Evolutionary conservation across 2,329 filamentous ascomycete species (phyloP).

Genomic region (Lecanicillium sp.): DNA sequence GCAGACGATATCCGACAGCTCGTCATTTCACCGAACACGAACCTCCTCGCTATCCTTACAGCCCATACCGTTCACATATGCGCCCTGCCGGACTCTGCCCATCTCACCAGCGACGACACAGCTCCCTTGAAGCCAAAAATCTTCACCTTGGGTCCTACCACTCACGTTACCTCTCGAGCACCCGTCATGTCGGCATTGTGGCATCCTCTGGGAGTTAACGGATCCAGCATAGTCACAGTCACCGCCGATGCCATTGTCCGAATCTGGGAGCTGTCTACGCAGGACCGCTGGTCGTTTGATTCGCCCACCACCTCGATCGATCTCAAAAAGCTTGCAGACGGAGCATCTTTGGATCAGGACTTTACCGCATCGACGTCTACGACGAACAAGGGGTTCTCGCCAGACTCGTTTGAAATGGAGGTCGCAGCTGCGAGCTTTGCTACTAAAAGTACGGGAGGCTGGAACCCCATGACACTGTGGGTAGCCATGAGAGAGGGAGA

Average conservation of each 20-base stretch:
- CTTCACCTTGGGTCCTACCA: conserved; percentile 86
- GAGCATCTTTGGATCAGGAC: conserved; percentile 72
- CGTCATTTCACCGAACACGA: conserved; percentile 70
- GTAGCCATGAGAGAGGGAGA: conserved; percentile 92
- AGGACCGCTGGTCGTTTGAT: conserved; percentile 82
- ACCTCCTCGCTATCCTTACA: conserved; percentile 78
- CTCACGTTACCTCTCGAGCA: conserved; percentile 79
- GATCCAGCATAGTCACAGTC: conserved; percentile 76
- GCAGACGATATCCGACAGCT: conserved; percentile 80
- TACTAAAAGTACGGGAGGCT: conserved; percentile 61
- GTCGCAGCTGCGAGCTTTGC: conserved; percentile 82
- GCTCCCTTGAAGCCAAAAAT: conserved; percentile 71
- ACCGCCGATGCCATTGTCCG: conserved; percentile 83
- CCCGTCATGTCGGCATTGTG: conserved; percentile 76
- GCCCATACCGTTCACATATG: conserved; percentile 83
- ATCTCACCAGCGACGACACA: conserved; percentile 61
- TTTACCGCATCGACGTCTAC: conserved; percentile 68
- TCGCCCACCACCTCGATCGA: conserved; percentile 77
- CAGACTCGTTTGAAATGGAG: conserved; percentile 88
- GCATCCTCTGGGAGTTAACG: conserved; percentile 83
- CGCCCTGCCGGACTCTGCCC: conserved; percentile 71
- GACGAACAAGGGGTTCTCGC: conserved; percentile 75
- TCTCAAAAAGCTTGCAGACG: conserved; percentile 80
- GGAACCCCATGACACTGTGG: conserved; percentile 96
- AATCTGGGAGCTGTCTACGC: conserved; percentile 81